A percentile compares a stretch with the other conserved stretches of the same genome.
These are phyloP conservation scores for Xylaria arbuscula DNA, from an alignment of 2,329 filamentous ascomycete genomes.

Conservation along the genomic window DNA sequence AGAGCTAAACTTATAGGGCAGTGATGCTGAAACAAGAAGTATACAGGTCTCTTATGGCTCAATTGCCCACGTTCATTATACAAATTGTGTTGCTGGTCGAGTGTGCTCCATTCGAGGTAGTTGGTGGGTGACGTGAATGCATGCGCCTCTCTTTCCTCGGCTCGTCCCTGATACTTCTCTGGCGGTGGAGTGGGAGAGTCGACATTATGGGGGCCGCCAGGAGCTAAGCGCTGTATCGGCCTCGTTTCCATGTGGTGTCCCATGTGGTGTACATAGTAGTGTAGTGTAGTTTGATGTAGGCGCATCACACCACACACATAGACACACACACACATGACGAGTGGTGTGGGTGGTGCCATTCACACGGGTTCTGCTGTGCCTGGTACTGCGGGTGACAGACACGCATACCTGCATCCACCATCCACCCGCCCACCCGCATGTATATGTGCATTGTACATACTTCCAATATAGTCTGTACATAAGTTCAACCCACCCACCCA, in stretches of 20 bases:
- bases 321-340: conserved; percentile 20
- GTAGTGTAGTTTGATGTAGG: background rate
- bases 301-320: conserved; percentile 1
- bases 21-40: conserved; percentile 31
- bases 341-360: conserved; percentile 40
- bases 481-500: conserved; percentile 36
- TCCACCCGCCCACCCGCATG: conserved; percentile 36
- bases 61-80: conserved; percentile 14
- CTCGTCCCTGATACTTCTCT: background rate
- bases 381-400: conserved; percentile 37
- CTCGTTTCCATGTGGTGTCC: conserved; percentile 28
- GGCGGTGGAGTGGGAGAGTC: conserved; percentile 28
- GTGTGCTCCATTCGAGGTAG: background rate
- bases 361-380: conserved; percentile 36
- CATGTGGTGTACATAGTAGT: conserved; percentile 1
- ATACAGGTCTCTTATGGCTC: conserved; percentile 29
- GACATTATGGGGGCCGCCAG: conserved; percentile 14
- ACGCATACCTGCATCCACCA: conserved; percentile 36
- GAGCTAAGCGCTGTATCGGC: conserved; percentile 18
- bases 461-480: conserved; percentile 6
- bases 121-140: background rate
- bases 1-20: conserved; percentile 34
- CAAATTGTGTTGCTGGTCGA: background rate
- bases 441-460: conserved; percentile 12
- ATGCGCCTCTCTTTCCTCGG: background rate